Evolutionary conservation across 1,284 basidiomycete species (phyloP), one percentile per base, ranked within the genome.

Genomic region (Trichosporon ovoides): DNA sequence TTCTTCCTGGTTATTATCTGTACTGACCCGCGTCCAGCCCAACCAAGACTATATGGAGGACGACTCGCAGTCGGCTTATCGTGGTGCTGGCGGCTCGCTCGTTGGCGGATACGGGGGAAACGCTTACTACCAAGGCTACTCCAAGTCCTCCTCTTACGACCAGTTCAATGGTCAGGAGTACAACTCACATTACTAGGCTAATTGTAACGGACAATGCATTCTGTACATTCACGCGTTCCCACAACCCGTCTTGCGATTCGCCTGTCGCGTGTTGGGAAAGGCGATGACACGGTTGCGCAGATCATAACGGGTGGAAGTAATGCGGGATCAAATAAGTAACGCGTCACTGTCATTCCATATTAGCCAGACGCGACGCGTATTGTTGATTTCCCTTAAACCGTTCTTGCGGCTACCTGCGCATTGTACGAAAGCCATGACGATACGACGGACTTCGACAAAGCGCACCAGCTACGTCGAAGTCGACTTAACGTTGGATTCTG

Each of bases 71-170:
- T 85, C 84, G 66, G 81, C 80, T 54, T 85, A 83, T 71, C 80
- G 84, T 53, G 82, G 80, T 20, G 80, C 71, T 5, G 80, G 79
- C 9, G 80, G 79, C 3, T 77, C 74, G 65, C 80, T 91, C 34
- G 87, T 91, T 2, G 88, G 88, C n/a, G 89, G 89, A 16, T 82
- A 87, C 58, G 86, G 85, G 65, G 88, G 88, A 12, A 73, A 72
- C 53, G 66, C 68, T 43, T 53, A 64, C 50, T 55, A 58, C 48
- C 60, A 59, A 24, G 56, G 87, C 74, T 62, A 66, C 50, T 56
- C 56, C 28, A 58, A 58, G 53, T 48, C 62, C 11, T 49, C 59
- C 22, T 53, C 51, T 6, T 63, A 63, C 49, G 58, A 63, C 51
- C 59, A 60, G 24, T 60, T 56, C 40, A 60, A 62, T 31, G 56